Evolutionary conservation across 2,329 filamentous ascomycete species (phyloP).

Genomic region (Thelonectria blattea): DNA sequence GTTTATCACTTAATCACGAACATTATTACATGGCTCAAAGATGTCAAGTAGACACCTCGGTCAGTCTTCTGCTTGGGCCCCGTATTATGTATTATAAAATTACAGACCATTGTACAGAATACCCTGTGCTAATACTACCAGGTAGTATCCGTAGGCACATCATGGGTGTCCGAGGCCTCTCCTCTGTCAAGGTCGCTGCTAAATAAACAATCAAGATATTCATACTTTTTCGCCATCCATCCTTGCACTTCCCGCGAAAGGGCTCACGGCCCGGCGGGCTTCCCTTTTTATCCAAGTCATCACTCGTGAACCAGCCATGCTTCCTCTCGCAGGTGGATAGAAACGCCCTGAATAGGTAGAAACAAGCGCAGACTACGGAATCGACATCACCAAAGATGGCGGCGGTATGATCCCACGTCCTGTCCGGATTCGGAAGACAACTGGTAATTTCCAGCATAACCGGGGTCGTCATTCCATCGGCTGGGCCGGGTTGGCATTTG

Average conservation of each 20-base stretch:
- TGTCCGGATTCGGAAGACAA: neutral
- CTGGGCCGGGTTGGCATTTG: neutral
- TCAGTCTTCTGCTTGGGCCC: neutral
- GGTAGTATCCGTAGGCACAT: neutral
- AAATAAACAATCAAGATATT: neutral
- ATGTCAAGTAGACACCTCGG: too few relatives aligned
- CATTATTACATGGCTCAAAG: neutral
- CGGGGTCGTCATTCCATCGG: constrained; percentile 1
- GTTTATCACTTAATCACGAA: too few relatives aligned
- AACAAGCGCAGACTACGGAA: too few relatives aligned
- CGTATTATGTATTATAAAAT: neutral
- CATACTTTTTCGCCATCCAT: neutral
- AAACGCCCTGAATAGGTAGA: neutral
- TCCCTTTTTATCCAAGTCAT: neutral
- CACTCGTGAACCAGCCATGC: neutral
- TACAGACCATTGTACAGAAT: neutral
- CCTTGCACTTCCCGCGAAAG: neutral
- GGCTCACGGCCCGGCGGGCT: neutral
- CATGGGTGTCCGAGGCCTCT: neutral
- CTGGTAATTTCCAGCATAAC: neutral
- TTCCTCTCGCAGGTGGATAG: neutral
- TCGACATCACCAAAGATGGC: neutral
- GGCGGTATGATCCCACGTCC: neutral
- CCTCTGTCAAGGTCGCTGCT: neutral
- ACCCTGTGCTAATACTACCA: neutral